phyloP scores from a whole-genome alignment of 2,329 filamentous ascomycete genomes.

The Botryotinia narcissicola region DNA sequence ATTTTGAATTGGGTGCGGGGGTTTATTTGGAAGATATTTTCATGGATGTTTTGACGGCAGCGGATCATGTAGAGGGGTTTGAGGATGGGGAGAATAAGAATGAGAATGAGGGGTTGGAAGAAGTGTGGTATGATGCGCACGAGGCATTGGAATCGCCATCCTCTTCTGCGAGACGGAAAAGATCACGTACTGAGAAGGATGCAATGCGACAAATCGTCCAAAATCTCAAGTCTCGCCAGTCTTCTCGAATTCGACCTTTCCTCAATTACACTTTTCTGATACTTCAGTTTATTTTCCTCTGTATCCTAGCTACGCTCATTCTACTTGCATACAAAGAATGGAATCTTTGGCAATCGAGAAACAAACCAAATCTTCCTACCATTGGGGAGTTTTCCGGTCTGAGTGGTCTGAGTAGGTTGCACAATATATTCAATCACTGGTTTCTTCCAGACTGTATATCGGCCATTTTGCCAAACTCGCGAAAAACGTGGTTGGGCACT shows the following conservation, averaged over 20 bases:
- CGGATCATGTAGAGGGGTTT: background rate
- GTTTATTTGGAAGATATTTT: constrained; percentile 16
- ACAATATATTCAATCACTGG: background rate
- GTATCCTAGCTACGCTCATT: background rate
- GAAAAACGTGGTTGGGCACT: background rate
- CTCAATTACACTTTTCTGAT: constrained; percentile 9
- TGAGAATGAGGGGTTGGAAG: background rate
- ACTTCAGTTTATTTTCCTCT: constrained; percentile 7
- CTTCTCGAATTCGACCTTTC: background rate
- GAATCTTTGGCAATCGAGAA: background rate
- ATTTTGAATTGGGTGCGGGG: constrained; percentile 2
- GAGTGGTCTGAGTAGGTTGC: background rate
- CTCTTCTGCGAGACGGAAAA: background rate
- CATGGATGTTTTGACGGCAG: constrained; percentile 5
- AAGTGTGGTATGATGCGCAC: constrained; percentile 1
- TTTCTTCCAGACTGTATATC: constrained; percentile 1
- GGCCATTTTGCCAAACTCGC: background rate
- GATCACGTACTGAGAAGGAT: background rate
- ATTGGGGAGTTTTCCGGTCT: constrained; percentile 5
- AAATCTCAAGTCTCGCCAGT: background rate
- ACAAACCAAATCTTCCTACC: background rate
- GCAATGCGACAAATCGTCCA: background rate
- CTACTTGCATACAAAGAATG: background rate
- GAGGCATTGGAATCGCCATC: background rate
- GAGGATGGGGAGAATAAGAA: background rate